Conservation (phyloP, 1,284 basidiomycete genomes). For the Malassezia nana region DNA sequence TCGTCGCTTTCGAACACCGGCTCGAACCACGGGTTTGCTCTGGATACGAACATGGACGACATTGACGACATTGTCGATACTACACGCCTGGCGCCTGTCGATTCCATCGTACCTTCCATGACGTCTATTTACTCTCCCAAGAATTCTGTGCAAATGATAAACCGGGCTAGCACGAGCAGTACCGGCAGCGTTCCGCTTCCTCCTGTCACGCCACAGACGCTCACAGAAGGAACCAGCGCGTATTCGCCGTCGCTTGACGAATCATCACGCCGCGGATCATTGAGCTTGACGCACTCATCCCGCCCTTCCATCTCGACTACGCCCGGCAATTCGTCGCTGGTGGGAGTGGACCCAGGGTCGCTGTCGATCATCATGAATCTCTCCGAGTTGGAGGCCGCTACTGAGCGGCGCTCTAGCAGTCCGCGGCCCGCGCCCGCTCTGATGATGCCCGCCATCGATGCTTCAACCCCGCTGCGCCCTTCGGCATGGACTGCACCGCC, state of each 20-base stretch:
- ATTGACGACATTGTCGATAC: constrained; percentile 69
- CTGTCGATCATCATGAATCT: neutral
- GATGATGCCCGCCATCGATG: neutral
- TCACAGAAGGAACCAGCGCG: neutral
- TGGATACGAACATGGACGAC: constrained; percentile 68
- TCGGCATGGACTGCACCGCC: constrained; percentile 46
- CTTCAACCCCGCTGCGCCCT: constrained; percentile 9
- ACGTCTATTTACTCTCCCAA: no score
- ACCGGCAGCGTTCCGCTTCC: neutral
- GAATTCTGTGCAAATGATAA: no score
- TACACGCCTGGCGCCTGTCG: constrained; percentile 20
- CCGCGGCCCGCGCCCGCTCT: constrained; percentile 1
- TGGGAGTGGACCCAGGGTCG: neutral
- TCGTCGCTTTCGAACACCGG: neutral
- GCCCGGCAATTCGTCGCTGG: neutral
- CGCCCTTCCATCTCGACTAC: neutral
- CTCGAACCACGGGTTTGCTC: constrained; percentile 27
- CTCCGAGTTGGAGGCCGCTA: neutral
- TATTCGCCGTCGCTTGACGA: neutral
- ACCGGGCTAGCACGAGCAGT: neutral
- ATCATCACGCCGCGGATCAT: neutral
- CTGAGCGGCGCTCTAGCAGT: neutral
- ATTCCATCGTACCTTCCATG: neutral
- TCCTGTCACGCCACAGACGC: neutral
- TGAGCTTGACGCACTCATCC: neutral